Evolutionary conservation across 2,329 filamentous ascomycete genomes (phyloP).

Genomic region (Arachnomyces sp.): DNA sequence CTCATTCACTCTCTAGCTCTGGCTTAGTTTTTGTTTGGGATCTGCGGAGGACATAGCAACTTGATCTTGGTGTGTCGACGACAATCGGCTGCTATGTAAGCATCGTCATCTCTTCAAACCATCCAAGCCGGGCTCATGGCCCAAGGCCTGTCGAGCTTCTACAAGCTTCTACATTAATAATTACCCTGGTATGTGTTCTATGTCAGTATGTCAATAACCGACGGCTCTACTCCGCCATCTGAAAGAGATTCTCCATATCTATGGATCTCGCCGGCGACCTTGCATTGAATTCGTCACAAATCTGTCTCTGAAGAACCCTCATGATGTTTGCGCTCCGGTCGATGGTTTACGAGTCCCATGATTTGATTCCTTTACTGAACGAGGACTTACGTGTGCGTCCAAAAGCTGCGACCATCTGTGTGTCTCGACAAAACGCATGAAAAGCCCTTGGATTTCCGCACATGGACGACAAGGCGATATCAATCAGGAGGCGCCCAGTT

Average conservation of each 20-base stretch:
- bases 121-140: too few relatives aligned
- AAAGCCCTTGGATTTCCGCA: too few relatives aligned
- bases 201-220: slow-evolving; percentile 22
- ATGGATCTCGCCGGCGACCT: slow-evolving; percentile 8
- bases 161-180: slow-evolving; percentile 13
- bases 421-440: slow-evolving; percentile 26
- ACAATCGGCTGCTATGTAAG: too few relatives aligned
- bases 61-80: too few relatives aligned
- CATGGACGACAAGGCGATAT: slow-evolving; percentile 18
- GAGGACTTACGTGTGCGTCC: neutral
- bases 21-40: neutral
- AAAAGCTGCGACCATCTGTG: slow-evolving; percentile 22
- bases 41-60: too few relatives aligned
- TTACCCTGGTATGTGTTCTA: slow-evolving; percentile 16
- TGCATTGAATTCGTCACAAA: slow-evolving; percentile 8
- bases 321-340: slow-evolving; percentile 2
- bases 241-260: slow-evolving; percentile 23
- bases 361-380: slow-evolving; percentile 1
- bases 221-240: slow-evolving; percentile 20
- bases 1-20: too few relatives aligned
- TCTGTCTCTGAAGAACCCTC: slow-evolving; percentile 3
- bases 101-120: too few relatives aligned
- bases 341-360: slow-evolving; percentile 5
- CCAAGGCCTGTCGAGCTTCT: too few relatives aligned
- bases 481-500: slow-evolving; percentile 5